Conservation (phyloP, 1,284 basidiomycete genomes). For the Cerrena zonata region DNA sequence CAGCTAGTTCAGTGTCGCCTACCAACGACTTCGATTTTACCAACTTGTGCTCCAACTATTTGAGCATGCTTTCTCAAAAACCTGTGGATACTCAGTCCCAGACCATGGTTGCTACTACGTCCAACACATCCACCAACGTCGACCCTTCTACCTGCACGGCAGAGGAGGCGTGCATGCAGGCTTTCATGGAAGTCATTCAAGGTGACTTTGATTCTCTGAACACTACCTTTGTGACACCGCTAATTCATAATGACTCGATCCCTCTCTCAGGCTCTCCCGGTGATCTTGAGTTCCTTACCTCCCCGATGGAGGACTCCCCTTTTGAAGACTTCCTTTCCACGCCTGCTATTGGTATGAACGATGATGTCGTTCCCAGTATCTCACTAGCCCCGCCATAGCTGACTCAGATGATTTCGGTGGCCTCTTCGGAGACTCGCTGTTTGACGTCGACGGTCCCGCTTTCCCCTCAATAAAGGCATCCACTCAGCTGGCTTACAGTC, state of each 20-base stretch:
- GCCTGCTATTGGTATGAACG: slow-evolving; percentile 37
- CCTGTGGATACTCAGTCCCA: slow-evolving; percentile 23
- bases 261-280: slow-evolving; percentile 32
- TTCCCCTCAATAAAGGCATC: slow-evolving; percentile 10
- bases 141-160: slow-evolving; percentile 6
- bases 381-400: slow-evolving; percentile 38
- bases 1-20: slow-evolving; percentile 22
- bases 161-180: slow-evolving; percentile 32
- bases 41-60: slow-evolving; percentile 39
- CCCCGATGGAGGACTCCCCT: slow-evolving; percentile 48
- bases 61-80: slow-evolving; percentile 43
- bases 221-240: not conserved
- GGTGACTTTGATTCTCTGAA: slow-evolving; percentile 24
- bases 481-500: slow-evolving; percentile 20
- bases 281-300: slow-evolving; percentile 37
- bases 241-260: slow-evolving; percentile 6
- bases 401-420: slow-evolving; percentile 29
- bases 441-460: slow-evolving; percentile 18
- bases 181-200: slow-evolving; percentile 39
- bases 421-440: slow-evolving; percentile 29
- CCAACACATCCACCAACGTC: slow-evolving; percentile 13
- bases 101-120: slow-evolving; percentile 5
- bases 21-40: slow-evolving; percentile 29
- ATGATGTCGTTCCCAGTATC: slow-evolving; percentile 24
- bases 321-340: slow-evolving; percentile 54